Base-by-base conservation (phyloP, 768 basidiomycete genomes). In the Suillus clintonianus region DNA sequence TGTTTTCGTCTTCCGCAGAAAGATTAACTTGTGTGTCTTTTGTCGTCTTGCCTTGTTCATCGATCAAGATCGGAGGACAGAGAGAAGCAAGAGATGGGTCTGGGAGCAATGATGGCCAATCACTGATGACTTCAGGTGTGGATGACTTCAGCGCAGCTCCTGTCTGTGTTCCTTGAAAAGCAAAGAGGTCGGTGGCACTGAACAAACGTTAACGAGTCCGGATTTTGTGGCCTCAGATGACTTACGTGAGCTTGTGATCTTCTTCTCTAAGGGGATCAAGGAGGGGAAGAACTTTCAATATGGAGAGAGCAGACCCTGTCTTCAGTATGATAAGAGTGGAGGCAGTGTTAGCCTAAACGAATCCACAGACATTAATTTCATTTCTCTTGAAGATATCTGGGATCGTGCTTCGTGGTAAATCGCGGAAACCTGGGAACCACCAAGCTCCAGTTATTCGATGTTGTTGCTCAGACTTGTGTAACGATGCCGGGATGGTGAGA, bases 101-200 rank as follows among this genome's bases (percentile, higher is more conserved):
- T 10, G 81, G 70, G 19, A 84, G 80, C 34, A 94, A 79, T 8
- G 84, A 82, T 9, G 93, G 91, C 91, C 93, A 94, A 36, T 78
- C 71, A 24, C 80, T 79, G 59, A 94, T 89, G 43, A 86, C 75
- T 50, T 81, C 76, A n/a, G 91, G 91, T 22, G 84, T 72, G 7
- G 78, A 74, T 27, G 80, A 74, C 68, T 82, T 82, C 48, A 77
- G 74, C 32, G 72, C 72, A 37, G 80, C 65, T 51, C 81, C 84
- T 15, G 83, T 85, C 61, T 87, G 85, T 11, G 86, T 84, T 43
- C 86, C 87, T 76, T 92, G 89, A 71, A 93, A 92, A 45, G 90
- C 89, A 73, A 94, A 94, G 45, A 94, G 76, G 76, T 93, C 89
- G 61, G 88, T 88, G 9, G 89, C 88, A 62, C 92, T 94, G 74